A percentile compares a stretch with the other conserved stretches of the same genome.
Evolutionary conservation across 2,329 filamentous ascomycete species (phyloP).

Genomic region (Xylariaceae sp.): DNA sequence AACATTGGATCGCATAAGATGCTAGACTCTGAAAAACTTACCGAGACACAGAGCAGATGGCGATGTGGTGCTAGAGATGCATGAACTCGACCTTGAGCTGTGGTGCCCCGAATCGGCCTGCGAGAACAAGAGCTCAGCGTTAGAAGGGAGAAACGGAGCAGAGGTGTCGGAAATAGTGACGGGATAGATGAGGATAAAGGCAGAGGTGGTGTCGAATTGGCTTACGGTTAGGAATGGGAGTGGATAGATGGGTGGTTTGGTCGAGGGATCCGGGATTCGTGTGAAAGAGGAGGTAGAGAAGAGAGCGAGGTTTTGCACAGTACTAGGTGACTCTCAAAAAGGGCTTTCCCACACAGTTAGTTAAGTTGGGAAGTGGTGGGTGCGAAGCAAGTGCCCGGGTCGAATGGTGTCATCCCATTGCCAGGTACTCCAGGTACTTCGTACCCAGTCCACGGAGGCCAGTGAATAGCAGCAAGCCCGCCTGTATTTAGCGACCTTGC

Average conservation of each 20-base stretch:
- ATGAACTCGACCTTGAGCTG: constrained; percentile 30
- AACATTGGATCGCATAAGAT: constrained; percentile 35
- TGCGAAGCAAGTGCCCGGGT: constrained; percentile 22
- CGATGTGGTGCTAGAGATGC: constrained; percentile 32
- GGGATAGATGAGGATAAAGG: constrained; percentile 12
- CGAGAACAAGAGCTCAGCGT: constrained; percentile 21
- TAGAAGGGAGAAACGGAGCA: constrained; percentile 11
- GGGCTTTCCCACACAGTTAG: constrained; percentile 27
- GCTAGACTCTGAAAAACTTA: constrained; percentile 34
- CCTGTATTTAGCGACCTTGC: constrained; percentile 7
- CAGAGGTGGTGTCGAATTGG: constrained; percentile 19
- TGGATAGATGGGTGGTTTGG: constrained; percentile 25
- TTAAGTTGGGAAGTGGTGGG: constrained; percentile 18
- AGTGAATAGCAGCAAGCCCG: constrained; percentile 5
- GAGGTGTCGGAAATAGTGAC: constrained; percentile 4
- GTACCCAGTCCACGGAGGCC: constrained; percentile 10
- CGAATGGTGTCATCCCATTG: constrained; percentile 17
- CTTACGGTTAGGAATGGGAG: constrained; percentile 26
- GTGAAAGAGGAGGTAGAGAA: constrained; percentile 34
- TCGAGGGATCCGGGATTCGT: constrained; percentile 18
- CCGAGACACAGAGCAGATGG: constrained; percentile 32
- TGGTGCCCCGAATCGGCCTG: constrained; percentile 28
- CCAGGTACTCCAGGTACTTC: constrained; percentile 3
- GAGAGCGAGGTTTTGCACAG: constrained; percentile 33
- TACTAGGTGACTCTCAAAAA: constrained; percentile 27